A percentile compares a stretch with the other conserved stretches of the same genome.
phyloP scores from a whole-genome alignment of 2,329 filamentous ascomycete genomes.

The Cladophialophora immunda region DNA sequence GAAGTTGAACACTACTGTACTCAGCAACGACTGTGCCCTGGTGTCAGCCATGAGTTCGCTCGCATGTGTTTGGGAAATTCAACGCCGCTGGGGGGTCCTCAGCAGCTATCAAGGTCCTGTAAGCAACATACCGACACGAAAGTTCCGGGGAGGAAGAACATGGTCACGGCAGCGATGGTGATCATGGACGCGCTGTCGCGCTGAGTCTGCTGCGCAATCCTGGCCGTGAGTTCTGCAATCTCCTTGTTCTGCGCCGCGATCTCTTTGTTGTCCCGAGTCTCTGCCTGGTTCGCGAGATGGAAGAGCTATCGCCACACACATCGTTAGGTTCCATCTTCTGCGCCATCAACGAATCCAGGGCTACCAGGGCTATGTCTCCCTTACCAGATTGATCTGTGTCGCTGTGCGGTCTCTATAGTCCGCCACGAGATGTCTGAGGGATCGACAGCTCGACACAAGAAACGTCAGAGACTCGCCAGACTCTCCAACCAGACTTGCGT shows the following conservation, averaged over 20 bases:
- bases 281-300: conserved; percentile 16
- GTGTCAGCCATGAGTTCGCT: background rate
- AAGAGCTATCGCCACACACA: conserved; percentile 1
- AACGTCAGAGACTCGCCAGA: background rate
- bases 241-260: conserved; percentile 10
- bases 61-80: background rate
- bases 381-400: conserved; percentile 16
- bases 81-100: background rate
- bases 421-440: conserved; percentile 7
- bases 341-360: no score
- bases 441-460: conserved; percentile 11
- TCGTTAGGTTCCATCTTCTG: background rate
- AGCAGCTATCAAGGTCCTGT: background rate
- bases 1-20: conserved; percentile 15
- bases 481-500: background rate
- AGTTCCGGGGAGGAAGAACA: conserved; percentile 17
- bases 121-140: conserved; percentile 9
- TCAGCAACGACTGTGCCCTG: background rate
- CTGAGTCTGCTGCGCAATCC: conserved; percentile 16
- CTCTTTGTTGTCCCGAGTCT: conserved; percentile 10
- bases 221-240: conserved; percentile 14
- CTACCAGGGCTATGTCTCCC: background rate
- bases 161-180: conserved; percentile 16
- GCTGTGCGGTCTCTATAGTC: conserved; percentile 9
- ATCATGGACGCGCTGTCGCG: conserved; percentile 17